Evolutionary conservation across 768 basidiomycete species (phyloP).

Genomic region (Paxillus rubicundulus): DNA sequence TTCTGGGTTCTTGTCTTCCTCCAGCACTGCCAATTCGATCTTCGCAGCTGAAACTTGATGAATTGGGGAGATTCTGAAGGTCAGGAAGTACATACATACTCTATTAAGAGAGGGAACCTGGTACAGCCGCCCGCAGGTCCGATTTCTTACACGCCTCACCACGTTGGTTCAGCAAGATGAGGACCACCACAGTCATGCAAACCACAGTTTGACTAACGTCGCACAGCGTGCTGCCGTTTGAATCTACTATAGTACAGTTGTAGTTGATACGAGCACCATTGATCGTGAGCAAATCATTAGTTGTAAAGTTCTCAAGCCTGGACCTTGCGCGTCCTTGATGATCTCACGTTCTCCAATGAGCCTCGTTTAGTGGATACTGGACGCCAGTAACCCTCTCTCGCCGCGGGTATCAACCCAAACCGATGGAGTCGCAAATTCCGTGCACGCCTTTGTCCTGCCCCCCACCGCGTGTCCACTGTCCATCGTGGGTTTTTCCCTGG

Average conservation of each 20-base stretch:
- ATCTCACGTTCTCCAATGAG: neutral
- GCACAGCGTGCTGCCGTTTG: neutral
- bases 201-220: neutral
- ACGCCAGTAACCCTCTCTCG: neutral
- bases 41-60: neutral
- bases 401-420: neutral
- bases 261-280: neutral
- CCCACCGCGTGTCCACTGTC: slow-evolving; percentile 17
- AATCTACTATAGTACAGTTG: neutral
- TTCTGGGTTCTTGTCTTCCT: slow-evolving; percentile 10
- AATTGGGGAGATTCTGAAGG: neutral
- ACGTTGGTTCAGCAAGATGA: neutral
- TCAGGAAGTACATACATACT: neutral
- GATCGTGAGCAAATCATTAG: neutral
- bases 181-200: neutral
- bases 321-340: no score
- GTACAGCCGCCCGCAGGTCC: neutral
- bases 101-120: neutral
- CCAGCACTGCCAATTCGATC: slow-evolving; percentile 16
- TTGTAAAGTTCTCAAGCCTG: neutral
- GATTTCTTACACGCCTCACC: neutral
- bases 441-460: slow-evolving; percentile 12
- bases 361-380: neutral
- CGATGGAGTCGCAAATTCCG: neutral
- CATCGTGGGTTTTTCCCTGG: neutral